phyloP scores from a whole-genome alignment of 192 early-diverging fungal species.

The Gaertneriomyces sp. region DNA sequence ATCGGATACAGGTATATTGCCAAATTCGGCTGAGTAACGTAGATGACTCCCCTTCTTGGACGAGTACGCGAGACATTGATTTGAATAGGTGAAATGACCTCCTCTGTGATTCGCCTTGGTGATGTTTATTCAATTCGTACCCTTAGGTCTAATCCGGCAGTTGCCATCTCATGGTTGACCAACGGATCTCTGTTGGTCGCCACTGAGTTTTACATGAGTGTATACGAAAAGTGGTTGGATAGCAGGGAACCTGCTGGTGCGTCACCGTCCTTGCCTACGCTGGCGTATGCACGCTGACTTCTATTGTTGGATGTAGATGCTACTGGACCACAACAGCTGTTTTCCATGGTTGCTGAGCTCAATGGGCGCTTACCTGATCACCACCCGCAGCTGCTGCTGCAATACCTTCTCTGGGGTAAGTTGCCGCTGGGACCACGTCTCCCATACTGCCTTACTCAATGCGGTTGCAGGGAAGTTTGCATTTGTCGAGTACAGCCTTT shows the following conservation, averaged over 20 bases:
- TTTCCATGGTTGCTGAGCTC: conserved; percentile 34
- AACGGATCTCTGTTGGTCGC: conserved; percentile 60
- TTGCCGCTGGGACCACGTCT: neutral
- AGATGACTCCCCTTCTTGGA: conserved; percentile 46
- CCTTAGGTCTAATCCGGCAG: conserved; percentile 28
- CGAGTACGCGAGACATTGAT: conserved; percentile 51
- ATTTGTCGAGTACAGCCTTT: conserved; percentile 60
- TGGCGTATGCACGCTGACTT: conserved; percentile 13
- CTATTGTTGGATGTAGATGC: conserved; percentile 11
- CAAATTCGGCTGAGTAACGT: conserved; percentile 45
- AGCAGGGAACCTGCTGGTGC: neutral
- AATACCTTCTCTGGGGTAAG: conserved; percentile 71
- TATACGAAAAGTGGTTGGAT: conserved; percentile 67
- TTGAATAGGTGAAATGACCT: conserved; percentile 23
- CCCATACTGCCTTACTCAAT: neutral
- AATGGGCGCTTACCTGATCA: conserved; percentile 65
- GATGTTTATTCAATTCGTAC: neutral
- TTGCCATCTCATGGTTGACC: conserved; percentile 35
- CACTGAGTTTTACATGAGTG: conserved; percentile 48
- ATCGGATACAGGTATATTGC: conserved; percentile 58
- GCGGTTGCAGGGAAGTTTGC: conserved; percentile 54
- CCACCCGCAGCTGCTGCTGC: conserved; percentile 65
- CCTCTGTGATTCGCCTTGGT: neutral
- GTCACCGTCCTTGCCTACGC: neutral
- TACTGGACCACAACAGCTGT: conserved; percentile 13